Evolutionary conservation across 1,284 basidiomycete species (phyloP), one percentile per base, ranked within the genome.

Genomic region (Pseudozyma sp.): DNA sequence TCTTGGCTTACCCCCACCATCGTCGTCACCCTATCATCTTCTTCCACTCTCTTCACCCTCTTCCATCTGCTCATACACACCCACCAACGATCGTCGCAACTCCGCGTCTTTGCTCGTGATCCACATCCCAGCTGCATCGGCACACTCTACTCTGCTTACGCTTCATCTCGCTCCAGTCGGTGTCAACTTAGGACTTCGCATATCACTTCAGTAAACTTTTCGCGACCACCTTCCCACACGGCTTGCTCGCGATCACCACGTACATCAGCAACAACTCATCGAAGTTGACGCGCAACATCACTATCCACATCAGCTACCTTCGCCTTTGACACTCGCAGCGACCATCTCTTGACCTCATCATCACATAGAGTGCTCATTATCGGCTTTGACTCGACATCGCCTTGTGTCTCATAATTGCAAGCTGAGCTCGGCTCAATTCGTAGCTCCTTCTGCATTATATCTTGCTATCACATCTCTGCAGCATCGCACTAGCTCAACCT

Each of bases 131-230:
- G 5, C n/a, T 35, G 36, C 50, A 38, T 39, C 34, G 3, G 18
- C 18, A 18, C 18, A 44, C 10, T 40, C 49, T 35, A 35, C 49
- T 51, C 34, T 38, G 35, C 25, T 18, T 3, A 16, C 13, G 12
- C 38, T 25, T 21, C 38, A 14, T 52, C 51, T 52, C 43, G 43
- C 43, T 44, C 43, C 43, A 44, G 43, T 18, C 39, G 3, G 13
- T 2, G 39, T 40, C 39, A 40, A 31, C 3, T 31, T 31, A 6
- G 25, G 25, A 31, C 25, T 31, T 31, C 6, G 25, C 25, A 31
- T 31, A 31, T 6, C 3, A 31, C 25, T 31, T 31, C n/a, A 18
- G 16, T 44, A 44, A 16, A 44, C 43, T 44, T 18, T 44, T 14
- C 14, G 16, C 43, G 43, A 16, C 12, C 43, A 7, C 43, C 5